Evolutionary conservation across 257 asterid species (phyloP).

Genomic region (Nicotiana undulata): DNA sequence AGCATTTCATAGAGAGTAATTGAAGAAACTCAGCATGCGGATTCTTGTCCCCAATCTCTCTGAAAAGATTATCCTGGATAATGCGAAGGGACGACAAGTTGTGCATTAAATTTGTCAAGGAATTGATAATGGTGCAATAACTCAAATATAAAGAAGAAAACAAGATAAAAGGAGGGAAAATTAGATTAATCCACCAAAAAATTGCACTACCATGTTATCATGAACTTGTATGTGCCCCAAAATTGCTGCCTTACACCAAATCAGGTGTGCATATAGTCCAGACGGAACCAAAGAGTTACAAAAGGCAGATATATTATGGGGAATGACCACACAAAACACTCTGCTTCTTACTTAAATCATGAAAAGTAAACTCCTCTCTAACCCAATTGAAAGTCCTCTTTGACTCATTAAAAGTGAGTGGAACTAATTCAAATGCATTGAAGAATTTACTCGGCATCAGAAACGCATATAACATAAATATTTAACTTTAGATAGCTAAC

Average conservation of each 20-base stretch:
- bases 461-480: not conserved
- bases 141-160: not conserved
- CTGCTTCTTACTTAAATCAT: not conserved
- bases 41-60: constrained; percentile 37
- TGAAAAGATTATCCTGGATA: constrained; percentile 52
- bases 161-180: not conserved
- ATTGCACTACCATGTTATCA: not conserved
- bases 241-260: not conserved
- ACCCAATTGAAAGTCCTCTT: not conserved
- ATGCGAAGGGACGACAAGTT: not conserved
- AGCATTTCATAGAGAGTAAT: constrained; percentile 48
- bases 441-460: not conserved
- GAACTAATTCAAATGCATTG: not conserved
- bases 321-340: not conserved
- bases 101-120: not conserved
- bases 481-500: not conserved
- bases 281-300: not conserved
- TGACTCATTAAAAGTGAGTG: not conserved
- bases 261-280: not conserved
- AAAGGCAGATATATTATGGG: not conserved
- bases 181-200: not conserved
- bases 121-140: not conserved
- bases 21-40: constrained; percentile 50
- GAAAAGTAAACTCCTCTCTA: not conserved
- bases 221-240: not conserved